These are phyloP conservation scores for Sarocladium oryzae DNA, from an alignment of 2,329 filamentous ascomycete genomes.

Conservation along the genomic window DNA sequence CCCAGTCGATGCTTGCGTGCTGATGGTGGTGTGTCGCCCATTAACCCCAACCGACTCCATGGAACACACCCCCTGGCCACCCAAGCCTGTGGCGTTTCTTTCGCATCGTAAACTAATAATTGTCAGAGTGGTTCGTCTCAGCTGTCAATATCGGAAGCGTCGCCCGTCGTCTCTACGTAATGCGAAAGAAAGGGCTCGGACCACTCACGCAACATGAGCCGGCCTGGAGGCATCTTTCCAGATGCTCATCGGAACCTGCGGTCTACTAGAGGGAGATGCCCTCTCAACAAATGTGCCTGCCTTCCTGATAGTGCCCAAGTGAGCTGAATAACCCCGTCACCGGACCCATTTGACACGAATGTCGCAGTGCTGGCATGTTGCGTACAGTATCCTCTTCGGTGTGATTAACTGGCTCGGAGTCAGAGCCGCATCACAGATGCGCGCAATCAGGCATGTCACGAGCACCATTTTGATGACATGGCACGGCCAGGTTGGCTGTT, in stretches of 20 bases:
- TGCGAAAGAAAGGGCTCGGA: too few relatives aligned
- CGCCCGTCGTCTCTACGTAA: too few relatives aligned
- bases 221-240: too few relatives aligned
- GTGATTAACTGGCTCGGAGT: not conserved
- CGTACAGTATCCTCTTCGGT: not conserved
- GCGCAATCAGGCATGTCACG: not conserved
- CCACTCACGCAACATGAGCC: too few relatives aligned
- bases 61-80: not conserved
- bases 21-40: too few relatives aligned
- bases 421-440: slow-evolving; percentile 2
- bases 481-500: not conserved
- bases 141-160: not conserved
- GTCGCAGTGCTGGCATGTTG: not conserved
- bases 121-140: not conserved
- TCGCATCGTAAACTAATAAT: not conserved
- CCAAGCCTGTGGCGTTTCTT: not conserved
- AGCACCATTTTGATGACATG: slow-evolving; percentile 4
- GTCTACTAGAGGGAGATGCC: too few relatives aligned
- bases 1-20: too few relatives aligned
- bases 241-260: not conserved
- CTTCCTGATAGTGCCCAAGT: too few relatives aligned
- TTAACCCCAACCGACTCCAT: not conserved
- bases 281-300: too few relatives aligned
- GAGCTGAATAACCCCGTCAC: not conserved
- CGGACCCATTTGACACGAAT: not conserved